Evolutionary conservation across 176 grass and related monocot species (phyloP).

Genomic region (Triticum turgidum): DNA sequence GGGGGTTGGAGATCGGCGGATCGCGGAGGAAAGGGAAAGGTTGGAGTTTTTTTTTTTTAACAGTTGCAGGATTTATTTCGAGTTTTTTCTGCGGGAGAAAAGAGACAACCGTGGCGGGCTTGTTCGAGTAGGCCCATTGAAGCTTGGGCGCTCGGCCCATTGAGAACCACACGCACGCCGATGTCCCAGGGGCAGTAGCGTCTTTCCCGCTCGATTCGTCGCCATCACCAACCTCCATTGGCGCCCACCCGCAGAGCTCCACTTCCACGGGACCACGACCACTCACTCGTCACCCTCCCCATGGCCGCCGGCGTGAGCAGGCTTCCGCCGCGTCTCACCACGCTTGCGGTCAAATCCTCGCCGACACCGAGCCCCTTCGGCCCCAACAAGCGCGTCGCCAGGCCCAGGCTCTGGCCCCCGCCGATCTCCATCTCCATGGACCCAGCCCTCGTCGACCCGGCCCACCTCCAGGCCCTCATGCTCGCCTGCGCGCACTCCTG

Average conservation of each 20-base stretch:
- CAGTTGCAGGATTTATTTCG: not conserved
- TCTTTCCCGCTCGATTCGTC: not conserved
- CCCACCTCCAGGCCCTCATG: constrained; percentile 71
- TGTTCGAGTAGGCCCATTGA: not conserved
- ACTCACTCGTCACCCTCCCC: not conserved
- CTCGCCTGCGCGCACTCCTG: constrained; percentile 62
- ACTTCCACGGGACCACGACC: not conserved
- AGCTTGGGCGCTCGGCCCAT: not conserved
- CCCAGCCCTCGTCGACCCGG: constrained; percentile 53
- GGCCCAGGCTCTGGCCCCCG: constrained; percentile 24
- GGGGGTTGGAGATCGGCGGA: not conserved
- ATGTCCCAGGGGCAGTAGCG: no score
- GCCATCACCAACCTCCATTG: constrained; percentile 1
- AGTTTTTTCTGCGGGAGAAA: not conserved
- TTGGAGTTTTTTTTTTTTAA: not conserved
- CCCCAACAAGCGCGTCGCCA: not conserved
- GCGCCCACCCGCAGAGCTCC: not conserved
- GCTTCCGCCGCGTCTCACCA: constrained; percentile 27
- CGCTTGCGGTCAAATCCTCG: constrained; percentile 33
- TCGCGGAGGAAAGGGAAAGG: not conserved
- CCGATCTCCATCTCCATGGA: constrained; percentile 80
- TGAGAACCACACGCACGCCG: not conserved
- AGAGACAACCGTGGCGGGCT: not conserved
- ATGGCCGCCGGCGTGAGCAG: constrained; percentile 24
- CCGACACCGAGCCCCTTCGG: constrained; percentile 21